Percentiles rank a stretch among this genome's conserved stretches.
Conservation (phyloP, 2,329 filamentous ascomycete genomes). For the Trichoderma arundinaceum region DNA sequence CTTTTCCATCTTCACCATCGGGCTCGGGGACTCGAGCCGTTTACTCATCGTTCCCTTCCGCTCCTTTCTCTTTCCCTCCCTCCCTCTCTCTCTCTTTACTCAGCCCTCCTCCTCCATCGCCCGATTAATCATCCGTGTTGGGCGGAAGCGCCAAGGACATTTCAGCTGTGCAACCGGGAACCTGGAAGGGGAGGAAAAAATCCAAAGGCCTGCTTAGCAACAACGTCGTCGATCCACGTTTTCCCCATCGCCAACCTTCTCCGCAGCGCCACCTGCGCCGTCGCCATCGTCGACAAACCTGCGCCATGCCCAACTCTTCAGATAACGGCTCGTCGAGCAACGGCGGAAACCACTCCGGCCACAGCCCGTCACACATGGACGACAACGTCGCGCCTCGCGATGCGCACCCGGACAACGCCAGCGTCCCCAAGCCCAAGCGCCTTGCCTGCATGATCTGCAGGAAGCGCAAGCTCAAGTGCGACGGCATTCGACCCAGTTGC, state of each 20-base stretch:
- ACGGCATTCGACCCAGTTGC: conserved; percentile 82
- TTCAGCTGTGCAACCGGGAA: not conserved
- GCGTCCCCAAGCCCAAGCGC: conserved; percentile 81
- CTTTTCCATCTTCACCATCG: not conserved
- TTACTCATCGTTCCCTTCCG: not conserved
- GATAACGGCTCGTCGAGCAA: conserved; percentile 45
- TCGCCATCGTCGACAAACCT: not conserved
- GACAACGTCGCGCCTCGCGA: conserved; percentile 47
- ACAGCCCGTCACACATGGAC: conserved; percentile 45
- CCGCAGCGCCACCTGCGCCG: conserved; percentile 20
- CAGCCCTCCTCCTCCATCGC: not conserved
- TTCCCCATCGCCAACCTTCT: not conserved
- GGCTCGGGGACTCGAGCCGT: not conserved
- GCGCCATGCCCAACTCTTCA: conserved; percentile 47
- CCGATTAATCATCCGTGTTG: not conserved
- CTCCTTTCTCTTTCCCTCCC: not conserved
- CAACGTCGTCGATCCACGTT: not conserved
- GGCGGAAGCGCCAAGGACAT: not conserved
- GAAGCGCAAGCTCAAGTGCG: conserved; percentile 89
- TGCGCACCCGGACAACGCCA: conserved; percentile 57
- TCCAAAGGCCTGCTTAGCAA: not conserved
- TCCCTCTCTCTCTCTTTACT: not conserved
- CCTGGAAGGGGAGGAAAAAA: not conserved
- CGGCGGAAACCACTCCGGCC: conserved; percentile 40
- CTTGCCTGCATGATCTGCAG: conserved; percentile 94